Base-by-base conservation (phyloP, 768 basidiomycete genomes). In the Saitozyma sp. region DNA sequence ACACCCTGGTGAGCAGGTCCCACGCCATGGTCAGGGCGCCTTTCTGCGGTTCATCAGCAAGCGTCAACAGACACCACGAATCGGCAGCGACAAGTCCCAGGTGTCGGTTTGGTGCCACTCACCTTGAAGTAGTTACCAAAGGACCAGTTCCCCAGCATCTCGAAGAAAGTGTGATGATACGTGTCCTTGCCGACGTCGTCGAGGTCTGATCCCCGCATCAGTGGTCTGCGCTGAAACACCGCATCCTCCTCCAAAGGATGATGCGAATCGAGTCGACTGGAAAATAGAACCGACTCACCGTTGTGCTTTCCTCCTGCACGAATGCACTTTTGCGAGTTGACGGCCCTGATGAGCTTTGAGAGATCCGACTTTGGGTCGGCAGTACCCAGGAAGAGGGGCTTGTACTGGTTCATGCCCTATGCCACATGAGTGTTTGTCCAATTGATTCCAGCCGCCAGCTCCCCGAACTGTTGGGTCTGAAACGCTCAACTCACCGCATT, bases 101-200 rank as follows among this genome's bases (percentile, higher is more conserved):
- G 14, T 52, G 38, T 48, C 46, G n/a, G 6, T 5, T 16, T 20
- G 45, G 13, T 14, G n/a, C 19, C 14, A 37, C 78, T 50, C 56
- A 86, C 94, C 86, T 99, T 99, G 87, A 99, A 99, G 83, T 99
- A 99, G 80, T 99, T 94, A 0, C 96, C 96, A 70, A 98, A 99
- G 5, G 94, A 97, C 96, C 96, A 99, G 80, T 99, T 99, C 45
- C 96, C 96, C 66, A 99, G 82, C 96, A 99, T 99, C 82, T 99
- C 96, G 75, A 99, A 99, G 82, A 95, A 94, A 1, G 92, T 96
- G 76, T 95, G 81, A 63, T 97, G 95, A 79, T 97, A 97, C 2
- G 92, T 94, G 78, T 97, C 96, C 80, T 93, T 95, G 45, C 96
- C 96, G 61, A 99, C 96, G 80, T 99, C 96, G 77, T 99, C 96